These are phyloP conservation scores for Aspergillus vadensis DNA, from an alignment of 2,329 filamentous ascomycete species.

Conservation along the genomic window DNA sequence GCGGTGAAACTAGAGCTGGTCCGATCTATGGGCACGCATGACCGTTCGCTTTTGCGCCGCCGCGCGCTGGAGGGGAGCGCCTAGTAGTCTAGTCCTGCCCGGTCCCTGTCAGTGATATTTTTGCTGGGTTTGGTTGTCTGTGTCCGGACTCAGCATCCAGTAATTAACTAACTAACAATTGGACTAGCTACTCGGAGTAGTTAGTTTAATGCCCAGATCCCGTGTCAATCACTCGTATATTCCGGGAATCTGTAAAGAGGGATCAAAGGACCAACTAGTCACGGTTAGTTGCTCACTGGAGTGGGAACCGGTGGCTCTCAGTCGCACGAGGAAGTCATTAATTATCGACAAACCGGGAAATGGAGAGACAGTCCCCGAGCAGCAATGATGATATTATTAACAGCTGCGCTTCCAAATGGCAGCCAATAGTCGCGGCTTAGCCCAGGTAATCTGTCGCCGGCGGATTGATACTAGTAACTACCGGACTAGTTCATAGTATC, in stretches of 20 bases:
- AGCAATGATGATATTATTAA: not conserved
- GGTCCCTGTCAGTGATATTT: conserved; percentile 9
- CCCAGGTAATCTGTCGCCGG: not conserved
- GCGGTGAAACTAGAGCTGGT: conserved; percentile 25
- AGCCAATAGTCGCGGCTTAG: not conserved
- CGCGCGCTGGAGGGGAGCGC: conserved; percentile 25
- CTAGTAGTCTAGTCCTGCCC: conserved; percentile 23
- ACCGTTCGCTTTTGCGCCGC: conserved; percentile 29
- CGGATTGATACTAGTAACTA: not conserved
- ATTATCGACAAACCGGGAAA: not conserved
- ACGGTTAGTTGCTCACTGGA: conserved; percentile 4
- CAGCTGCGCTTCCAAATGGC: not conserved
- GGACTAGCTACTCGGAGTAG: not conserved
- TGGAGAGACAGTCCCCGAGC: not conserved
- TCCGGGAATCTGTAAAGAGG: not conserved
- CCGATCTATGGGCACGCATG: conserved; percentile 37
- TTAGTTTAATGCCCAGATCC: not conserved
- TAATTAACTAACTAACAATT: not conserved
- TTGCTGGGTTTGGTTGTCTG: not conserved
- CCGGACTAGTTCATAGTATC: too few relatives aligned
- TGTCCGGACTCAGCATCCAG: conserved; percentile 6
- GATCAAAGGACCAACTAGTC: conserved; percentile 3
- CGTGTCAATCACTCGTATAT: not conserved
- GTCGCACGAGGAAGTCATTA: not conserved
- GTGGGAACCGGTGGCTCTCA: conserved; percentile 11